phyloP scores from a whole-genome alignment of 1,139 yeast species.

The Williopsis jadinii region DNA sequence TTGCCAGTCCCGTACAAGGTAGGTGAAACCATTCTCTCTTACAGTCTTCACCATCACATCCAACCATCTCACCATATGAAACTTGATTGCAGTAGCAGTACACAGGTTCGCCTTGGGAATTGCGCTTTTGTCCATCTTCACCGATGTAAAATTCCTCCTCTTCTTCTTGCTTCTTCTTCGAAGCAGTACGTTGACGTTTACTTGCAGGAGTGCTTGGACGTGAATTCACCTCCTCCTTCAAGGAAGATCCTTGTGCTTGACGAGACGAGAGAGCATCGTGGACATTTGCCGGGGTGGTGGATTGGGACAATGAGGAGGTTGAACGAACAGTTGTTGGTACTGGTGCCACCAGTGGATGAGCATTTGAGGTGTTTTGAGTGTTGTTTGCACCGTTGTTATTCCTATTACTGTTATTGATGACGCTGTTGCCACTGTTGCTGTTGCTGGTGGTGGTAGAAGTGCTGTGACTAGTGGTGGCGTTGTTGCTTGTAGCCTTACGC shows the following conservation, averaged over 20 bases:
- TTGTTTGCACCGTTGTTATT: background rate
- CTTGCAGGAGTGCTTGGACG: slow-evolving; percentile 18
- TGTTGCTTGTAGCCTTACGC: slow-evolving; percentile 10
- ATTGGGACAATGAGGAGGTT: background rate
- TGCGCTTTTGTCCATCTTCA: slow-evolving; percentile 15
- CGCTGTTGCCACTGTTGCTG: background rate
- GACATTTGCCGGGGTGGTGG: background rate
- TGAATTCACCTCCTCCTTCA: background rate
- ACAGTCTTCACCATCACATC: slow-evolving; percentile 93
- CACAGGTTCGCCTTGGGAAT: slow-evolving; percentile 54
- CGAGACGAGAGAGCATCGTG: background rate
- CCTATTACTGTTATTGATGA: background rate
- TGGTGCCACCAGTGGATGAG: background rate
- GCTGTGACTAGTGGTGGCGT: background rate
- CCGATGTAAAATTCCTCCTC: slow-evolving; percentile 11
- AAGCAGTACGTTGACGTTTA: slow-evolving; percentile 15
- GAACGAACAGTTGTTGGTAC: background rate
- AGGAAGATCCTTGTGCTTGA: too few relatives aligned
- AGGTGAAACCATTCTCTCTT: slow-evolving; percentile 95
- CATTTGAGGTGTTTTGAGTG: background rate
- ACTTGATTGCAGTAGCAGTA: slow-evolving; percentile 96
- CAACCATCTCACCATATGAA: slow-evolving; percentile 98
- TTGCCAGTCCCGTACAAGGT: slow-evolving; percentile 87
- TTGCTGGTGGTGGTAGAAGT: background rate
- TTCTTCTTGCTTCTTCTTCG: slow-evolving; percentile 15